Evolutionary conservation across 2,329 filamentous ascomycete genomes (phyloP), one percentile per base, ranked within the genome.

Genomic region (Lecanosticta acicola): DNA sequence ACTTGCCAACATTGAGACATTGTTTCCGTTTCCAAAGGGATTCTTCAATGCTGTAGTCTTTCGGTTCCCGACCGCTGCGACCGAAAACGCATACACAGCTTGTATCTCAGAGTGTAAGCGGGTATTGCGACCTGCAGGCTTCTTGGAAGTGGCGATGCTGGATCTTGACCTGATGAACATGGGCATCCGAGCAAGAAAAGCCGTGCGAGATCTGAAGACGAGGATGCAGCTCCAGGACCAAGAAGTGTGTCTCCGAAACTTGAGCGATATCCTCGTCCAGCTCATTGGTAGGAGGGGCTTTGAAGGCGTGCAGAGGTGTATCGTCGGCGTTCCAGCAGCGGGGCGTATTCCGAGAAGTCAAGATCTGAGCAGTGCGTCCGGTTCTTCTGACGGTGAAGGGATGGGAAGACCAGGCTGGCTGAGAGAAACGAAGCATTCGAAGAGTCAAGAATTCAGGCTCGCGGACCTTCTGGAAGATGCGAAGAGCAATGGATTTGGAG

Each of bases 81-180:
- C 85, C 0, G 83, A 87, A 48, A 68, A 77, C 0, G 74, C 84
- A 50, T 87, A 87, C 59, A 77, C 80, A 48, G 83, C 83, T 59
- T 77, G 88, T 39, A 72, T 93, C 14, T 79, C 79, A 0, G 87
- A 93, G 65, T 82, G 84, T 47, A 84, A 85, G 42, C 81, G 87
- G 2, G 86, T 91, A 0, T 72, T 93, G 20, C 83, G 85, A 52
- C 84, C 87, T 0, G 84, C 84, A 9, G 87, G 87, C 0, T 85
- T 83, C 59, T 76, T 93, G n/a, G 87, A 93, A 65, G 70, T 90
- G 14, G 83, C 81, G 0, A 81, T 89, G 32, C 75, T 93, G 1
- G 87, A 93, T 53, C 74, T 88, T 9, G 87, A 93, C 59, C 75
- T 93, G 49, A 81, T 88, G 66, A 88, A 87, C 60, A 89, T 91